These are phyloP conservation scores for Neonectria punicea DNA, from an alignment of 2,329 filamentous ascomycete species.

Conservation along the genomic window DNA sequence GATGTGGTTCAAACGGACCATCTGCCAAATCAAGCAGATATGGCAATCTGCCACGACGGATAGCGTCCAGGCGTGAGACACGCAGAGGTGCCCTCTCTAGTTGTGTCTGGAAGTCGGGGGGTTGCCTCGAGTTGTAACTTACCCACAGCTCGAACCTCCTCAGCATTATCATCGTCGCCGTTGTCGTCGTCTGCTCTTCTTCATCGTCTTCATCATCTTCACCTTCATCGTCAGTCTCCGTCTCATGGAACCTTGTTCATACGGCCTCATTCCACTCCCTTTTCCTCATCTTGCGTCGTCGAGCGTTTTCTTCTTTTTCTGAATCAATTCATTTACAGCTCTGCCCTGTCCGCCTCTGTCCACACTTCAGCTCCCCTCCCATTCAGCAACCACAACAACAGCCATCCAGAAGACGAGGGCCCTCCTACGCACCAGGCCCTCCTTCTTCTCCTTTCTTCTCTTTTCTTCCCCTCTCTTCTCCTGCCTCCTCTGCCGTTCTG, in stretches of 20 bases:
- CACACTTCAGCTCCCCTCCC: slow-evolving; percentile 40
- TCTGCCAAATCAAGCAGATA: slow-evolving; percentile 65
- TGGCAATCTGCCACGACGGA: slow-evolving; percentile 68
- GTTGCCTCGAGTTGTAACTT: slow-evolving; percentile 1
- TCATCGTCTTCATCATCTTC: slow-evolving; percentile 32
- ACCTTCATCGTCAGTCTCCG: slow-evolving; percentile 29
- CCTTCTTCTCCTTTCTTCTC: slow-evolving; percentile 22
- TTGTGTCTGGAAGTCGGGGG: background rate
- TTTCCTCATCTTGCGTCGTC: slow-evolving; percentile 31
- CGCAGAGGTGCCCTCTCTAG: slow-evolving; percentile 62
- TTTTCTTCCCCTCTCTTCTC: slow-evolving; percentile 30
- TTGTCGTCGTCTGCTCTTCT: slow-evolving; percentile 25
- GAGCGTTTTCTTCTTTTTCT: slow-evolving; percentile 38
- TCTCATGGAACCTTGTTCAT: slow-evolving; percentile 26
- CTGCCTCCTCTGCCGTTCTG: slow-evolving; percentile 35
- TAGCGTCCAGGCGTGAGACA: slow-evolving; percentile 70
- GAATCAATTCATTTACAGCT: slow-evolving; percentile 47
- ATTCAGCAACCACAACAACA: slow-evolving; percentile 41
- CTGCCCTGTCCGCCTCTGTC: slow-evolving; percentile 45
- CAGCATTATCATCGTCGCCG: slow-evolving; percentile 18
- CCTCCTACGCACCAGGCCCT: slow-evolving; percentile 27
- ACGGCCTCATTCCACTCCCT: slow-evolving; percentile 38
- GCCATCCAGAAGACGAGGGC: slow-evolving; percentile 29
- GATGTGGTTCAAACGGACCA: too few species aligned
- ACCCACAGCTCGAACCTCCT: slow-evolving; percentile 15